Evolutionary conservation across 371 early-diverging fungal species (phyloP).

Genomic region (Cokeromyces recurvatus): DNA sequence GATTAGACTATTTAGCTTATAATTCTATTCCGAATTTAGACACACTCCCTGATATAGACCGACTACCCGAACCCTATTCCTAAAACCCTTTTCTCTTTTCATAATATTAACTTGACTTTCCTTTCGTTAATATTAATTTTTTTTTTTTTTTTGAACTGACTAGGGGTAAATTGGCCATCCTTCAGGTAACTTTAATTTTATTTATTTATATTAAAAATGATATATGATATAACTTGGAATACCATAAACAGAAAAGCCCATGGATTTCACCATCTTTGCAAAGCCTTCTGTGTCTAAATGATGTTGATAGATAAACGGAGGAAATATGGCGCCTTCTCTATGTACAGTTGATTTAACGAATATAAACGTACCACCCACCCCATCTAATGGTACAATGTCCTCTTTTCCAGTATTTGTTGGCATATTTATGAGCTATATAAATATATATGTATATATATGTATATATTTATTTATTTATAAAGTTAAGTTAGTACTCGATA

Average conservation of each 20-base stretch:
- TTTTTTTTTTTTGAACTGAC: too few species aligned
- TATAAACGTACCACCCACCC: constrained; percentile 57
- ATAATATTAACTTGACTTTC: too few species aligned
- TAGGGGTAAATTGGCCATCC: too few species aligned
- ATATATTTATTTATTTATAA: background rate
- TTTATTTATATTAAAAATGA: too few species aligned
- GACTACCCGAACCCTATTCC: too few species aligned
- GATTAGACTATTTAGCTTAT: too few species aligned
- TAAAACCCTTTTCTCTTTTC: too few species aligned
- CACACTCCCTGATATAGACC: too few species aligned
- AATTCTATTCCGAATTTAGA: too few species aligned
- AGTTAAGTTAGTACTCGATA: background rate
- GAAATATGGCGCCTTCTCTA: constrained; percentile 60
- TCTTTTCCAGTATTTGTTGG: constrained; percentile 16
- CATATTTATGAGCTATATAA: constrained; percentile 45
- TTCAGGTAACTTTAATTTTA: too few species aligned
- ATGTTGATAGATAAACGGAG: constrained; percentile 55
- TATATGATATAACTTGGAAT: constrained; percentile 41
- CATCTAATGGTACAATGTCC: constrained; percentile 51
- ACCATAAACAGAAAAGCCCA: constrained; percentile 56
- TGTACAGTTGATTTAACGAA: constrained; percentile 62
- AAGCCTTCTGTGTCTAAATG: constrained; percentile 70
- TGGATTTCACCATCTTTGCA: constrained; percentile 60
- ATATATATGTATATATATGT: too few species aligned
- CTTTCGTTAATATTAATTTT: too few species aligned